These are phyloP conservation scores for Lentinus brumalis DNA, from an alignment of 768 basidiomycete species.

Conservation along the genomic window DNA sequence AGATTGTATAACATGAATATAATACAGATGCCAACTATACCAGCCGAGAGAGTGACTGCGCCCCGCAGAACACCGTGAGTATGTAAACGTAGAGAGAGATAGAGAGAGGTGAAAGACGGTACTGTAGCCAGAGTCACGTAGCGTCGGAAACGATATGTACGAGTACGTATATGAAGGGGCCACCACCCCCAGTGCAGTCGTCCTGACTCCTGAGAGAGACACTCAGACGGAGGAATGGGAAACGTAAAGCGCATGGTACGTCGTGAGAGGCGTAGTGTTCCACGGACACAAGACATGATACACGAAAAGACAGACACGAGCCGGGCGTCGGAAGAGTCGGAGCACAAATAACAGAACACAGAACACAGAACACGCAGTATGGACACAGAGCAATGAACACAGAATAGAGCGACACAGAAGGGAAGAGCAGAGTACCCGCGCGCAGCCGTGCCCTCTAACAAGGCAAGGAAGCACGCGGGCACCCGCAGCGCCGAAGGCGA, in stretches of 20 bases:
- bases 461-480: not conserved
- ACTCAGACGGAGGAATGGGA: not conserved
- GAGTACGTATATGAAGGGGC: not conserved
- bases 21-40: conserved; percentile 19
- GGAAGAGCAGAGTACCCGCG: not conserved
- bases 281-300: not conserved
- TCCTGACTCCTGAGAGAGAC: too few species aligned
- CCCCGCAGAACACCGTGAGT: conserved; percentile 12
- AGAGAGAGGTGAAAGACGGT: not conserved
- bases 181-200: too few species aligned
- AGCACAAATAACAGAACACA: not conserved
- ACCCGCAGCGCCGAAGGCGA: not conserved
- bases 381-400: not conserved
- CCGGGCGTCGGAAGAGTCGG: not conserved
- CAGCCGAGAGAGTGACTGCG: conserved; percentile 10
- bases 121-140: not conserved
- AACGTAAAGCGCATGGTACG: not conserved
- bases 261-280: not conserved
- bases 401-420: not conserved
- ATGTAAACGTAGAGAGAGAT: not conserved
- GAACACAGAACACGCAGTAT: not conserved
- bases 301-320: conserved; percentile 4
- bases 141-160: not conserved
- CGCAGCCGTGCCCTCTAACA: not conserved
- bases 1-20: conserved; percentile 19